These are phyloP conservation scores for Diaporthe humulicola DNA, from an alignment of 2,329 filamentous ascomycete genomes.

Conservation along the genomic window DNA sequence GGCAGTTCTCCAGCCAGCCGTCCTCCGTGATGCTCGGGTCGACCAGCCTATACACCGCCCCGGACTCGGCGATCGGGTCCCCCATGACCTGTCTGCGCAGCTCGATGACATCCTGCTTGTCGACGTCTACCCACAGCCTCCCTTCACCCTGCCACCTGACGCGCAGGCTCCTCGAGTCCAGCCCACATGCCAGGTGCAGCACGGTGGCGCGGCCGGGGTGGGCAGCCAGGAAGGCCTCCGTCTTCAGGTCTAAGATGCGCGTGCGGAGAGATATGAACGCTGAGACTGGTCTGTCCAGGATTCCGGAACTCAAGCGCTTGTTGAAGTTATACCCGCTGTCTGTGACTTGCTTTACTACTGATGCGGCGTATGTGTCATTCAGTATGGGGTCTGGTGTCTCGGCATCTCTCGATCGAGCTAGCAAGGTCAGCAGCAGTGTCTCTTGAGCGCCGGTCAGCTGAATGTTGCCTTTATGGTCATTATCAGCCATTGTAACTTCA, in stretches of 20 bases:
- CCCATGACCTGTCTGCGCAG: neutral
- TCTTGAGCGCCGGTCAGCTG: neutral
- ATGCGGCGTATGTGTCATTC: neutral
- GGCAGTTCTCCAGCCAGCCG: neutral
- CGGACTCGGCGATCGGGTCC: neutral
- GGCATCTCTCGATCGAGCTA: neutral
- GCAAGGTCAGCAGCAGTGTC: neutral
- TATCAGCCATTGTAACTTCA: neutral
- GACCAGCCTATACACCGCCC: neutral
- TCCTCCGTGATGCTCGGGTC: conserved; percentile 23
- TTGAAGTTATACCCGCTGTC: neutral
- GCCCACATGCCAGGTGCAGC: conserved; percentile 19
- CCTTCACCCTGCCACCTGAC: neutral
- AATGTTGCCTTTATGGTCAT: neutral
- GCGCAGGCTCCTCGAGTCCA: conserved; percentile 4
- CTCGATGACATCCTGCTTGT: conserved; percentile 10
- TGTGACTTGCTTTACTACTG: conserved; percentile 1
- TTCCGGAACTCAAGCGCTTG: neutral
- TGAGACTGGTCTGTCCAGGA: neutral
- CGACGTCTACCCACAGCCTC: neutral
- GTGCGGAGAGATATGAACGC: neutral
- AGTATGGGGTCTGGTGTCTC: neutral
- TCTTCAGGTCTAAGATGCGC: conserved; percentile 9
- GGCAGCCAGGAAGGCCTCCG: neutral
- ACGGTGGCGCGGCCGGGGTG: neutral